Base-by-base conservation (phyloP, 2,329 filamentous ascomycete genomes). In the Fusarium foetens region DNA sequence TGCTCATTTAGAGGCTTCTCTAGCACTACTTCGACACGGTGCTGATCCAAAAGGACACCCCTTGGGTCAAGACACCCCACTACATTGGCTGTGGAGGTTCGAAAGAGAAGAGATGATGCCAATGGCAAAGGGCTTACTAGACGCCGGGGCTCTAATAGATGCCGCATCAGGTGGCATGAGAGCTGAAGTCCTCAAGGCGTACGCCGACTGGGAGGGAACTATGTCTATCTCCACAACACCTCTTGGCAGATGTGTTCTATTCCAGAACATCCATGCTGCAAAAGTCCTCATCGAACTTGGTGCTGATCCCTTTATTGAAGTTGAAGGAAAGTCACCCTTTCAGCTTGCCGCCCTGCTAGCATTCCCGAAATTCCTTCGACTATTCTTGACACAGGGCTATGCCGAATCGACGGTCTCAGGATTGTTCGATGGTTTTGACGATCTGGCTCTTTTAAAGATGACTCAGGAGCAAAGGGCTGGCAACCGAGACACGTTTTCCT, bases 341-440 rank as follows among this genome's bases (percentile, higher is more conserved):
- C 6, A 58, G 4, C 55, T 58, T 21, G 43, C 55, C 2, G 42
- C 55, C 5, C 17, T 58, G 21, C 33, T 58, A 3, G 55, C 55
- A 31, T 10, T 51, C 0, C 55, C 55, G 0, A 58, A 58, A 12
- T 58, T 58, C 8, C 55, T 58, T 2, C 42, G 43, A 51, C 21
- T 58, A 0, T 58, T 58, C 7, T 10, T 58, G 8, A 23, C 14
- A 3, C 33, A 51, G 8, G 35, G 23, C 8, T 9, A 27, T 23
- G 5, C 21, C 5, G 5, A 31, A 3, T 13, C 21, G 0, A 46
- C 1, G 4, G 16, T n/a, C 0, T 14, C 29, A 4, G 21, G 8
- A 1, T 1, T 51, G 0, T 58, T 58, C 2, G 16, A 38, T 16
- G 21, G n/a, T 0, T 58, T 51, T 31, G 33, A 51, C 3, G 55